Evolutionary conservation across 2,329 filamentous ascomycete genomes (phyloP).

Genomic region (Harringtonia lauricola): DNA sequence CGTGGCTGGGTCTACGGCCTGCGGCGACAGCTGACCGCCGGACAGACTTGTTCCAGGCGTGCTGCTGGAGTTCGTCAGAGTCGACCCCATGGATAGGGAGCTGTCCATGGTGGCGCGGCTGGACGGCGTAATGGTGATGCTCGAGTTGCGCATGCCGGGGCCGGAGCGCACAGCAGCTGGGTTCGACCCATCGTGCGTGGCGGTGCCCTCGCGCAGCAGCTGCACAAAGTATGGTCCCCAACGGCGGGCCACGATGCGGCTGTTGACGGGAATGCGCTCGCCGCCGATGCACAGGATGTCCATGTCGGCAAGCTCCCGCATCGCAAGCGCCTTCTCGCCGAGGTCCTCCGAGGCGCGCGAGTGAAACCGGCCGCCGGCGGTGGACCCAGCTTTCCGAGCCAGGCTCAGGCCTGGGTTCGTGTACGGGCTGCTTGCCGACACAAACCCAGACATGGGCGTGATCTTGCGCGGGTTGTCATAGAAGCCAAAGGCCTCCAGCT

Average conservation of each 20-base stretch:
- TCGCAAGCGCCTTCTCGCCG: conserved; percentile 64
- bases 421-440: conserved; percentile 68
- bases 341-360: conserved; percentile 74
- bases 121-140: conserved; percentile 70
- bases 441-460: conserved; percentile 69
- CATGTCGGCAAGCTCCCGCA: conserved; percentile 92
- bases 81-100: conserved; percentile 29
- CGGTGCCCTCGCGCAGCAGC: conserved; percentile 70
- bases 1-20: conserved; percentile 30
- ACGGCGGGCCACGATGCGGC: conserved; percentile 70
- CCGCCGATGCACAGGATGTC: conserved; percentile 87
- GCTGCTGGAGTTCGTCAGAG: conserved; percentile 25
- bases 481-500: conserved; percentile 91
- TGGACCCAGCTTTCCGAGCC: conserved; percentile 49
- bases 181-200: conserved; percentile 62
- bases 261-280: conserved; percentile 88
- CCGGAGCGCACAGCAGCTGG: conserved; percentile 62
- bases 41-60: conserved; percentile 33
- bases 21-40: conserved; percentile 21
- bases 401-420: conserved; percentile 44
- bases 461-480: conserved; percentile 87
- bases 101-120: conserved; percentile 40
- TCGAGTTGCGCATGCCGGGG: conserved; percentile 57
- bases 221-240: conserved; percentile 98
- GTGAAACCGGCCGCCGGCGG: conserved; percentile 65